Evolutionary conservation across 306 rosid genomes (phyloP).

Genomic region (Hylodesmum podocarpum): DNA sequence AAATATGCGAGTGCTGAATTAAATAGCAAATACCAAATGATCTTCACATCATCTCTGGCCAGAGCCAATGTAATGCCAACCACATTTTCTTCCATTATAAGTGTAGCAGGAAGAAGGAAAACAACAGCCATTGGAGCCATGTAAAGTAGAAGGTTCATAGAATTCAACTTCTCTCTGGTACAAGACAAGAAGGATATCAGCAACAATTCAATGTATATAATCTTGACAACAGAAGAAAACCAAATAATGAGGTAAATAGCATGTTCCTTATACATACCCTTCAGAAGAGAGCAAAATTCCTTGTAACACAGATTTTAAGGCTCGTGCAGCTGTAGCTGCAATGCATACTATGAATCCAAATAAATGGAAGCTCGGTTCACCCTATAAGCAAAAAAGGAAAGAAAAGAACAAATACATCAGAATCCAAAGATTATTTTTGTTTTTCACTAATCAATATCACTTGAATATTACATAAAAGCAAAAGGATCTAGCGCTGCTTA

Average conservation of each 20-base stretch:
- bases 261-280: slow-evolving; percentile 57
- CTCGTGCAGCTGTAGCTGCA: slow-evolving; percentile 98
- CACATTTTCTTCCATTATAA: slow-evolving; percentile 94
- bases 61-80: slow-evolving; percentile 97
- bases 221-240: background rate
- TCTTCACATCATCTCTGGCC: slow-evolving; percentile 92
- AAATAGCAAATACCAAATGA: slow-evolving; percentile 94
- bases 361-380: slow-evolving; percentile 99
- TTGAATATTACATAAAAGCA: background rate
- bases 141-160: slow-evolving; percentile 97
- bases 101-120: slow-evolving; percentile 98
- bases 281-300: slow-evolving; percentile 98
- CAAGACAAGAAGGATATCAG: slow-evolving; percentile 37
- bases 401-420: slow-evolving; percentile 22
- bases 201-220: background rate
- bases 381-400: slow-evolving; percentile 50
- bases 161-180: slow-evolving; percentile 96
- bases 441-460: slow-evolving; percentile 2
- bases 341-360: slow-evolving; percentile 91
- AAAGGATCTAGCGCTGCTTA: slow-evolving; percentile 4
- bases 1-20: slow-evolving; percentile 92
- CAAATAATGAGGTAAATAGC: background rate
- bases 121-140: slow-evolving; percentile 99
- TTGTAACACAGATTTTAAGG: slow-evolving; percentile 89
- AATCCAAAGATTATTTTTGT: slow-evolving; percentile 1